Evolutionary conservation across 1,139 yeast genomes (phyloP), one percentile per base, ranked within the genome.

Genomic region (Protomyces gravidus): DNA sequence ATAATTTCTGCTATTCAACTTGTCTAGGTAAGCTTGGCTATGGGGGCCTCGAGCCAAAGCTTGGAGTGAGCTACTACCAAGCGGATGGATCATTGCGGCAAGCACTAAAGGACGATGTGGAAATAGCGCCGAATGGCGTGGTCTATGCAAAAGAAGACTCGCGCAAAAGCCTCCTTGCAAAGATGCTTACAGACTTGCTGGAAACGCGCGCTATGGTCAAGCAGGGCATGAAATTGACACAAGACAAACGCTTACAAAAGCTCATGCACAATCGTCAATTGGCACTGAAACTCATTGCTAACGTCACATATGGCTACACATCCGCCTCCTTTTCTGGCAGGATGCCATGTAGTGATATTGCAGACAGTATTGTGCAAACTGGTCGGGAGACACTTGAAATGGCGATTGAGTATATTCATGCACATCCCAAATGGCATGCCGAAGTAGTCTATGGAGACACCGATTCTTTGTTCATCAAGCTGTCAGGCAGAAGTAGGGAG

Each of bases 401-500:
- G 19, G 61, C 97, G 0, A 84, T 89, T 45, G 79, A 79, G 2
- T 68, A 79, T 56, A 89, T 92, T 59, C 94, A 89, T 63, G 66
- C 69, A 0, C 78, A 81, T 28, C 66, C 67, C 0, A 69, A 76
- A 33, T 87, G 89, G 87, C 90, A 92, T 1, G 97, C 96, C 0
- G 84, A 86, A 67, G 97, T 92, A 0, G 96, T 92, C 0, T 92
- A 92, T 71, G 98, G 98, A 3, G 98, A 92, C 70, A 92, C 98
- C 0, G 98, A 92, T 71, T 87, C 96, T 47, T 73, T 92, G 58
- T 92, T 92, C 76, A 90, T 92, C 1, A 87, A 88, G 68, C 77
- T 92, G 9, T 97, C 97, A 0, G 97, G 97, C 0, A 82, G 82
- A 67, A 76, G 88, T 0, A 81, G 79, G 64, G 79, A 75, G 1